These are phyloP conservation scores for Coniferiporia weirii DNA, from an alignment of 1,284 basidiomycete species.

Conservation along the genomic window DNA sequence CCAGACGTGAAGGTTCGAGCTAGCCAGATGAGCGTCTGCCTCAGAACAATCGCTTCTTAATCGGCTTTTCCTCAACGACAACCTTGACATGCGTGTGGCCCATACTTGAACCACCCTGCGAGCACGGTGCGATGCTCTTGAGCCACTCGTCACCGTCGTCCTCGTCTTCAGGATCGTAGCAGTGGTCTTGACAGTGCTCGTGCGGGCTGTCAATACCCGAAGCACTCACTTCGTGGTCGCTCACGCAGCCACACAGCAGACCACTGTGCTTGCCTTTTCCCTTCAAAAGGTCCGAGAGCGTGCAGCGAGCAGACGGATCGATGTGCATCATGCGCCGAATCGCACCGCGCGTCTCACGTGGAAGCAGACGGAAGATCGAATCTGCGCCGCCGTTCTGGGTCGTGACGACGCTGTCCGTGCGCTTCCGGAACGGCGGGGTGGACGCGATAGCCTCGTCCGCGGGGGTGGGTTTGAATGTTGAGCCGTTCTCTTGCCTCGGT, in stretches of 20 bases:
- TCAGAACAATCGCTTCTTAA: constrained; percentile 68
- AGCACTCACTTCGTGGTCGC: constrained; percentile 22
- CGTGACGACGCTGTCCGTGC: constrained; percentile 65
- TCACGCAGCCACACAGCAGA: constrained; percentile 72
- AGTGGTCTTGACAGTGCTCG: constrained; percentile 54
- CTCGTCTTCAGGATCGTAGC: constrained; percentile 57
- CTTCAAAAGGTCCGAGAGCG: constrained; percentile 87
- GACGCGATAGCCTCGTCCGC: neutral
- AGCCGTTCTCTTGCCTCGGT: constrained; percentile 3
- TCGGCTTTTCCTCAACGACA: constrained; percentile 62
- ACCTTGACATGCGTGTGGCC: constrained; percentile 68
- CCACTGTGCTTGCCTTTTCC: constrained; percentile 73
- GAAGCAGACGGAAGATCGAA: constrained; percentile 95
- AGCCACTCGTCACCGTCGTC: constrained; percentile 79
- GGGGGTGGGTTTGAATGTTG: neutral
- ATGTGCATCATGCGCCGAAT: constrained; percentile 93
- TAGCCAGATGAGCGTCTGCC: no score
- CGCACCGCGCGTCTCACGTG: constrained; percentile 85
- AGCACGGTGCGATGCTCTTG: constrained; percentile 69
- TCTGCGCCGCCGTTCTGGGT: constrained; percentile 87
- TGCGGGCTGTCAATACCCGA: constrained; percentile 30
- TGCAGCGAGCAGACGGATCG: constrained; percentile 86
- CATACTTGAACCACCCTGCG: constrained; percentile 36
- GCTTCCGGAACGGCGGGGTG: constrained; percentile 25
- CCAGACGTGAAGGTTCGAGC: neutral